Evolutionary conservation across 2,329 filamentous ascomycete genomes (phyloP), one percentile per base, ranked within the genome.

Genomic region (Berkeleyomyces rouxiae): DNA sequence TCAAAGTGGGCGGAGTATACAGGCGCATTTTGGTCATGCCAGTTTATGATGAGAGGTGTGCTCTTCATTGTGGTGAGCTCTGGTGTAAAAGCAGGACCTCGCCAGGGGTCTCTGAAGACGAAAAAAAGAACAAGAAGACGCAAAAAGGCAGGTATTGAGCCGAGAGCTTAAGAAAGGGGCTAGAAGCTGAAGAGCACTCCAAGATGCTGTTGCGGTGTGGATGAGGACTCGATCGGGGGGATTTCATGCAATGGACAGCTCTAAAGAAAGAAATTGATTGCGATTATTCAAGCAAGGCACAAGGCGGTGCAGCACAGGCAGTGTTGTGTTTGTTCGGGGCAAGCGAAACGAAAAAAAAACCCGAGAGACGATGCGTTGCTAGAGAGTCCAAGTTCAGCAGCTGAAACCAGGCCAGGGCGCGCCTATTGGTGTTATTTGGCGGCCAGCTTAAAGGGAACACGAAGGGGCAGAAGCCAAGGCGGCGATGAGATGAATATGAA

Each of bases 1-100:
- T 99, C 92, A 72, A 97, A 99, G 74, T 97, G 92, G 68, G 90
- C 90, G 51, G 92, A 96, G 77, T 97, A 99, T 72, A 99, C 91
- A 64, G 93, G 93, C 69, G 89, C 85, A 76, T 95, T 96, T 72
- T 96, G 89, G 74, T 96, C 89, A 76, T 99, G 95, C 93, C 93
- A 99, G 79, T 95, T 90, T 76, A 99, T 92, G 72, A 97, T 92
- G 69, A 99, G 82, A 69, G 93, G 92, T 71, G 90, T 86, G 72
- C 90, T 91, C 82, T 95, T 97, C 93, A 99, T 99, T 72, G 74
- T 78, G 74, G 71, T 23, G 1, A 23, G 23, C 23, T 2, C 23
- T 23, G 23, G 23, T 23, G 23, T 23, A 2, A 23, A 23, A 23
- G 23, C 23, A 23, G 23, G 23, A 23, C 23, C 23, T 23, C 23